phyloP scores from a whole-genome alignment of 305 asterid genomes.

The Nicotiana rustica region DNA sequence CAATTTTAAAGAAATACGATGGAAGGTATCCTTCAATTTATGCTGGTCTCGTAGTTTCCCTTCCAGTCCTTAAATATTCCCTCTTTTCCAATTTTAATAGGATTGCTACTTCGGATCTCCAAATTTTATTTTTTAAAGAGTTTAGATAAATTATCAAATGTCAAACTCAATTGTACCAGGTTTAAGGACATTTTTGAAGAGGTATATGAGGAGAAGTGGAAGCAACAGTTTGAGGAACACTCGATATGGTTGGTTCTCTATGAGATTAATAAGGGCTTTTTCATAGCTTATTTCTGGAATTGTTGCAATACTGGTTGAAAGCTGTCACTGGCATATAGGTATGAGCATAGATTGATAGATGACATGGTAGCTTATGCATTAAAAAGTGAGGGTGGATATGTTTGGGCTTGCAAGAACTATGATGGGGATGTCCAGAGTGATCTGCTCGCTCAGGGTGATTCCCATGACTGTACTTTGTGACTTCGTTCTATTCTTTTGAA shows the following conservation, averaged over 20 bases:
- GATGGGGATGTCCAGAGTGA: constrained; percentile 98
- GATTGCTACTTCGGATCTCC: background rate
- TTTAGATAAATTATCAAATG: background rate
- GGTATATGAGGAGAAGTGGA: constrained; percentile 86
- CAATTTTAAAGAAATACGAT: constrained; percentile 83
- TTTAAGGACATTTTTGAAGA: constrained; percentile 91
- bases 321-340: constrained; percentile 55
- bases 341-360: constrained; percentile 95
- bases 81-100: background rate
- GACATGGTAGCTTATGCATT: constrained; percentile 96
- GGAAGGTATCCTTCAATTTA: constrained; percentile 54
- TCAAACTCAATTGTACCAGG: constrained; percentile 45
- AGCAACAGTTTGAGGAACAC: constrained; percentile 73
- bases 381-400: constrained; percentile 93
- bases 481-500: constrained; percentile 14
- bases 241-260: constrained; percentile 63
- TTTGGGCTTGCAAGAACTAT: constrained; percentile 97
- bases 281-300: constrained; percentile 28
- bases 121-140: background rate
- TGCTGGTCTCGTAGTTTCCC: constrained; percentile 5
- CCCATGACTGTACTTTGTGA: background rate
- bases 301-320: constrained; percentile 28
- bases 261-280: constrained; percentile 22
- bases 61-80: constrained; percentile 4
- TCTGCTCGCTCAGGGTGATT: constrained; percentile 92